phyloP scores from a whole-genome alignment of 2,329 filamentous ascomycete species.

The Colletotrichum cereale region DNA sequence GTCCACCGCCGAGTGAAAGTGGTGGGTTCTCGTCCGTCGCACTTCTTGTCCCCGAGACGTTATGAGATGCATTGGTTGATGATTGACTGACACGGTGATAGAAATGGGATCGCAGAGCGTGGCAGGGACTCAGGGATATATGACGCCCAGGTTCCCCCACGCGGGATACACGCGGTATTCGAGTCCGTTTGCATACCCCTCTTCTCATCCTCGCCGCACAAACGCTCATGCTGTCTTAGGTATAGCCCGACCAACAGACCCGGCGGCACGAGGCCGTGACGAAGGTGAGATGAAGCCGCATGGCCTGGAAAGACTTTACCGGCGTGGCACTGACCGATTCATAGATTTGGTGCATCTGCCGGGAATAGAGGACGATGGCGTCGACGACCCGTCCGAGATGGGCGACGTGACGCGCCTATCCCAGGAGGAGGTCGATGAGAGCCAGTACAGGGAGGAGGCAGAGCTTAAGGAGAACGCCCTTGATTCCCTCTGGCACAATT shows the following conservation, averaged over 20 bases:
- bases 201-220: background rate
- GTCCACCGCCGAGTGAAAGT: constrained; percentile 33
- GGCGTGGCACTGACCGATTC: background rate
- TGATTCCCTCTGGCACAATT: constrained; percentile 45
- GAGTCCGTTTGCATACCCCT: constrained; percentile 11
- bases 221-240: constrained; percentile 17
- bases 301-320: background rate
- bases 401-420: constrained; percentile 9
- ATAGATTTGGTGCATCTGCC: background rate
- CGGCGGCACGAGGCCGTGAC: background rate
- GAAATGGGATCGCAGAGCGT: constrained; percentile 32
- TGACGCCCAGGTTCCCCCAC: background rate
- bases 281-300: background rate
- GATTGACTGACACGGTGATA: background rate
- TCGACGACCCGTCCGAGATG: constrained; percentile 7
- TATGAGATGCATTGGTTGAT: background rate
- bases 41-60: background rate
- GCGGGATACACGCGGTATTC: constrained; percentile 25
- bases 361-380: constrained; percentile 2
- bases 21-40: constrained; percentile 13
- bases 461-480: constrained; percentile 41
- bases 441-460: constrained; percentile 10
- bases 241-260: background rate
- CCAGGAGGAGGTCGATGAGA: constrained; percentile 21
- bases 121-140: background rate